A percentile compares a stretch with the other conserved stretches of the same genome.
phyloP scores from a whole-genome alignment of 805 yeast species.

The Wickerhamomyces bisporus region DNA sequence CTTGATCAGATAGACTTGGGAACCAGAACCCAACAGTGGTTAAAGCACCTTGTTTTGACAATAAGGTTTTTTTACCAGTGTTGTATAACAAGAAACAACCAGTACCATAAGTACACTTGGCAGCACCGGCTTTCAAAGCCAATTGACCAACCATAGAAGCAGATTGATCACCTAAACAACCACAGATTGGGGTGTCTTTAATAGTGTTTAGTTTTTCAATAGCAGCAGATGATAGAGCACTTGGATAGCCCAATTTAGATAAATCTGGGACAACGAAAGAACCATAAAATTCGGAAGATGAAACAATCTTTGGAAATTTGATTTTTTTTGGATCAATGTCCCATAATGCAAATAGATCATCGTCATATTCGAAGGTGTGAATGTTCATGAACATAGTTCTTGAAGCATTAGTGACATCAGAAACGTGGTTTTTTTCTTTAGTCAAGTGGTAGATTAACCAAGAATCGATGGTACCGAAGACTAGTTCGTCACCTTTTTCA shows the following conservation, averaged over 20 bases:
- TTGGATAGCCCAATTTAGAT: slow-evolving; percentile 45
- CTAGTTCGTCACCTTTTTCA: slow-evolving; percentile 68
- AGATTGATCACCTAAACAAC: slow-evolving; percentile 92
- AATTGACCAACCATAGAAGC: slow-evolving; percentile 91
- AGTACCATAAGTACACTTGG: slow-evolving; percentile 95
- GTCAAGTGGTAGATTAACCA: slow-evolving; percentile 89
- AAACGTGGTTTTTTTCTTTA: slow-evolving; percentile 58
- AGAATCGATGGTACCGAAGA: slow-evolving; percentile 92
- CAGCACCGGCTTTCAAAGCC: slow-evolving; percentile 78
- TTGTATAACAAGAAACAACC: slow-evolving; percentile 90
- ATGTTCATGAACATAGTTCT: slow-evolving; percentile 88
- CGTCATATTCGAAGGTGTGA: slow-evolving; percentile 69
- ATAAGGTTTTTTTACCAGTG: slow-evolving; percentile 69
- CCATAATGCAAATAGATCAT: slow-evolving; percentile 71
- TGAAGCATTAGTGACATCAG: slow-evolving; percentile 90
- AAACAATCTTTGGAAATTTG: slow-evolving; percentile 67
- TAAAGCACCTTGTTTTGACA: slow-evolving; percentile 74
- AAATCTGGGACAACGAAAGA: slow-evolving; percentile 58
- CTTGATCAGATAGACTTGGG: slow-evolving; percentile 47
- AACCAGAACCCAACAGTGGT: slow-evolving; percentile 92
- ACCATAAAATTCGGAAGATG: slow-evolving; percentile 78
- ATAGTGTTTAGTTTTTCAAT: slow-evolving; percentile 43
- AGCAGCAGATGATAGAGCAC: slow-evolving; percentile 46
- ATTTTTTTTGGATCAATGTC: slow-evolving; percentile 65
- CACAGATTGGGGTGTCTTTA: slow-evolving; percentile 69